Evolutionary conservation across 2,329 filamentous ascomycete species (phyloP).

Genomic region (Aspergillus texensis): DNA sequence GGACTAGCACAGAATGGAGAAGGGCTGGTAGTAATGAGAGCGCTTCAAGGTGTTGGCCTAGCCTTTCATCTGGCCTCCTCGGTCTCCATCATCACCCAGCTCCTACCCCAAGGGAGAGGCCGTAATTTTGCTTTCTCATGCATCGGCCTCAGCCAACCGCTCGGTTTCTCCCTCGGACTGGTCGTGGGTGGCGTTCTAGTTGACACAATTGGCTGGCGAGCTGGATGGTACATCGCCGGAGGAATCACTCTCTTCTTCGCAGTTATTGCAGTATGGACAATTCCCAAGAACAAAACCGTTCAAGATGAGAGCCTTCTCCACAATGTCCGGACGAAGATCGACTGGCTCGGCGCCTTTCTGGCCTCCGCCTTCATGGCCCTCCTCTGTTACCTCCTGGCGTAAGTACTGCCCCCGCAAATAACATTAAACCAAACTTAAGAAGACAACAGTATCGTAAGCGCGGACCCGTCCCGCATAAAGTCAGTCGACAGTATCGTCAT

Average conservation of each 20-base stretch:
- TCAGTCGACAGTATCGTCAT: constrained; percentile 49
- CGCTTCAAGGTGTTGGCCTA: constrained; percentile 49
- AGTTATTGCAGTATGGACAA: constrained; percentile 41
- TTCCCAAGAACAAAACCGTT: constrained; percentile 34
- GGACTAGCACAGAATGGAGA: constrained; percentile 43
- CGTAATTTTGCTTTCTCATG: constrained; percentile 57
- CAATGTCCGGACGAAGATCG: constrained; percentile 43
- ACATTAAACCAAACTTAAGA: neutral
- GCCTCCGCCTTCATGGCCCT: constrained; percentile 52
- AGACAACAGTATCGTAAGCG: constrained; percentile 25
- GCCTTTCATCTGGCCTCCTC: constrained; percentile 54
- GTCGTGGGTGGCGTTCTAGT: constrained; percentile 48
- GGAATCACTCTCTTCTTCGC: constrained; percentile 47
- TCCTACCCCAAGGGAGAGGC: constrained; percentile 49
- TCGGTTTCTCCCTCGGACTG: constrained; percentile 57
- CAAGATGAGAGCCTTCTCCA: constrained; percentile 13
- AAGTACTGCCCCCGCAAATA: constrained; percentile 23
- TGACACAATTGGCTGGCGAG: constrained; percentile 55
- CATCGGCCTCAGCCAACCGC: constrained; percentile 53
- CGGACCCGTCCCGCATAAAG: constrained; percentile 41
- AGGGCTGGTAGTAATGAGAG: constrained; percentile 53
- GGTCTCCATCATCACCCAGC: constrained; percentile 52
- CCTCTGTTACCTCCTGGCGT: constrained; percentile 56
- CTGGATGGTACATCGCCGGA: constrained; percentile 54
- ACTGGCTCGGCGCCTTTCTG: constrained; percentile 56